Evolutionary conservation across 1,284 basidiomycete species (phyloP).

Genomic region (Apiotrichum mycotoxinovorans): DNA sequence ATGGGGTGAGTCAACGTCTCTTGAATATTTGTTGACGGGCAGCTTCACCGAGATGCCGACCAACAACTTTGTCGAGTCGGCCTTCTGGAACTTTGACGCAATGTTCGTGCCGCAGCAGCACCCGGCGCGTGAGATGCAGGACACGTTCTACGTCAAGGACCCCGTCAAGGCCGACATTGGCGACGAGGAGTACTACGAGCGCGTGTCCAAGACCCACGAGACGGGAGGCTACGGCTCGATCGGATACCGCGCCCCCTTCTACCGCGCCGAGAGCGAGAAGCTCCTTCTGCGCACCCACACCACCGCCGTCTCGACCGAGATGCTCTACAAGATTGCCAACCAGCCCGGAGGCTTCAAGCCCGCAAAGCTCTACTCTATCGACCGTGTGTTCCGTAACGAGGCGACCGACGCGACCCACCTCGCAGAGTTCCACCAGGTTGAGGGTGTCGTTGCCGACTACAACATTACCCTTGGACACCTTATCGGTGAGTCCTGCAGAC

Average conservation of each 20-base stretch:
- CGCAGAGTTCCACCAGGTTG: conserved; percentile 99
- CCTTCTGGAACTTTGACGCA: conserved; percentile 99
- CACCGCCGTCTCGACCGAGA: conserved; percentile 88
- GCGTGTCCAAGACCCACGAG: conserved; percentile 85
- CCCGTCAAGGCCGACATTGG: conserved; percentile 74
- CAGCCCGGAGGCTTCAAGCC: conserved; percentile 79
- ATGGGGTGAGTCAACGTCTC: conserved; percentile 72
- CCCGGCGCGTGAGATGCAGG: conserved; percentile 94
- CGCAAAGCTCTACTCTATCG: conserved; percentile 96
- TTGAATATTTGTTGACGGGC: neutral
- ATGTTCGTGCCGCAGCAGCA: conserved; percentile 99
- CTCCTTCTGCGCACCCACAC: conserved; percentile 96
- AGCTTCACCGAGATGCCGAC: conserved; percentile 99
- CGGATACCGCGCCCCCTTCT: conserved; percentile 98
- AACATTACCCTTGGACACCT: conserved; percentile 93
- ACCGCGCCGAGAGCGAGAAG: conserved; percentile 82
- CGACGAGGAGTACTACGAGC: conserved; percentile 79
- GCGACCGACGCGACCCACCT: conserved; percentile 99
- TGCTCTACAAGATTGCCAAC: conserved; percentile 88
- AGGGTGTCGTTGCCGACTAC: conserved; percentile 96
- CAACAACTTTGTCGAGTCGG: conserved; percentile 93
- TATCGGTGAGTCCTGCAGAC: conserved; percentile 63
- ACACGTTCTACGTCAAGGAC: conserved; percentile 98
- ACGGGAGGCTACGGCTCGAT: conserved; percentile 88
- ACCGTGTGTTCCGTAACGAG: conserved; percentile 98